Conservation (phyloP, 129 eudicot genomes). For the Helianthus tuberosus region DNA sequence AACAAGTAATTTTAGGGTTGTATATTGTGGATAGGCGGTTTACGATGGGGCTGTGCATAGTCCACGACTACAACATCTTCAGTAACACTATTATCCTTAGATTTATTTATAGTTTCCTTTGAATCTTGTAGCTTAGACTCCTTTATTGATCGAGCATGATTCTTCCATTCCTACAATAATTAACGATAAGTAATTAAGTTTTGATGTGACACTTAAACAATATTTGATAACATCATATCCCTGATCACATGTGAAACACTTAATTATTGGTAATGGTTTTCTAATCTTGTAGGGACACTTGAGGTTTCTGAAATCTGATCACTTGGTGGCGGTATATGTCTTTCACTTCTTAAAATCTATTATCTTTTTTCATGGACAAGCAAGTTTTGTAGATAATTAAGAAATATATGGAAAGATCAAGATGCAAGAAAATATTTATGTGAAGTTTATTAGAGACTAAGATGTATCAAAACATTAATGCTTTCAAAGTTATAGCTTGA, state of each 20-base stretch:
- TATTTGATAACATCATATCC: constrained; percentile 4
- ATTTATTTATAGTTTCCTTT: constrained; percentile 38
- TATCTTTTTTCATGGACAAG: neutral
- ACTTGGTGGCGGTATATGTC: neutral
- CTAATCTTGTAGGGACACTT: too few relatives aligned
- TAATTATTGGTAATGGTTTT: neutral
- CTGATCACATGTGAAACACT: neutral
- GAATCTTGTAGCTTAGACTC: constrained; percentile 46
- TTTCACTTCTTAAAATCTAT: neutral
- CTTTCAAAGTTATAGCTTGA: constrained; percentile 7
- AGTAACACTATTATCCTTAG: constrained; percentile 31
- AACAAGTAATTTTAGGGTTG: constrained; percentile 38
- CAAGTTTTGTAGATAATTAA: neutral
- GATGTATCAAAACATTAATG: neutral
- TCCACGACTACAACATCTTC: constrained; percentile 85
- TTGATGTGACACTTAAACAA: neutral
- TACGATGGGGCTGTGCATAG: constrained; percentile 90
- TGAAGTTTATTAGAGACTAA: neutral
- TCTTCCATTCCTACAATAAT: constrained; percentile 50
- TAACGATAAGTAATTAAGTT: neutral
- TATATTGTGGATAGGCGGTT: constrained; percentile 87
- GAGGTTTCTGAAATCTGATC: too few relatives aligned
- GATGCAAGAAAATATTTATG: neutral
- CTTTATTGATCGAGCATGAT: constrained; percentile 50
- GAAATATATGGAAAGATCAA: neutral